A percentile compares a stretch with the other conserved stretches of the same genome.
phyloP scores from a whole-genome alignment of 1,284 basidiomycete genomes.

The Pholiota adiposa region DNA sequence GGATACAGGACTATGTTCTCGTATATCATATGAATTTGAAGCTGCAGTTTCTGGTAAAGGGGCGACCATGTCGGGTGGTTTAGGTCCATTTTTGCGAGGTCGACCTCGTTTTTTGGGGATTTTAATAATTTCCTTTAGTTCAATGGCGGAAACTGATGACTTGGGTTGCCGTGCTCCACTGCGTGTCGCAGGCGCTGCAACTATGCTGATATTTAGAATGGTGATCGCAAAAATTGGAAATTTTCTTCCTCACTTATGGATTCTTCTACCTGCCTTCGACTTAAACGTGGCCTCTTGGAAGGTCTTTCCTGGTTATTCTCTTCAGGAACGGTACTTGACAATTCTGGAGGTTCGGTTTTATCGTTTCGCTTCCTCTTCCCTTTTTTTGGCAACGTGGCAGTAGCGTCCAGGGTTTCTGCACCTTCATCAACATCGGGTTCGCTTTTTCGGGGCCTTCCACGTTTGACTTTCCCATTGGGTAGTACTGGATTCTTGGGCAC shows the following conservation, averaged over 20 bases:
- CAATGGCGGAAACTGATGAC: background rate
- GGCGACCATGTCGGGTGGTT: background rate
- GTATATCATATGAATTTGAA: too few species aligned
- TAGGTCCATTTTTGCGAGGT: background rate
- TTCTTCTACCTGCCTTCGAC: background rate
- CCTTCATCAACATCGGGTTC: constrained; percentile 5
- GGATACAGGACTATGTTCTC: too few species aligned
- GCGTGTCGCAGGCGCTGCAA: background rate
- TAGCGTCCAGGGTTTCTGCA: background rate
- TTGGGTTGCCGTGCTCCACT: background rate
- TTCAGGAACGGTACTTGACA: background rate
- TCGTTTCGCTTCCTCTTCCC: constrained; percentile 8
- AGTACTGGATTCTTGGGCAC: constrained; percentile 43
- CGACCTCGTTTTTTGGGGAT: background rate
- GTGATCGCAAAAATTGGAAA: background rate
- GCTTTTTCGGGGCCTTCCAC: constrained; percentile 44
- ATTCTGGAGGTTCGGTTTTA: background rate
- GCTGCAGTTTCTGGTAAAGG: background rate
- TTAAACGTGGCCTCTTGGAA: constrained; percentile 9
- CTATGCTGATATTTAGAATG: background rate
- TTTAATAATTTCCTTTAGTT: background rate
- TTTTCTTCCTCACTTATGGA: background rate
- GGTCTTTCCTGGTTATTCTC: background rate
- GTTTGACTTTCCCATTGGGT: constrained; percentile 45
- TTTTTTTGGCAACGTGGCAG: background rate